phyloP scores from a whole-genome alignment of 257 asterid genomes.

The Solanum pennellii region DNA sequence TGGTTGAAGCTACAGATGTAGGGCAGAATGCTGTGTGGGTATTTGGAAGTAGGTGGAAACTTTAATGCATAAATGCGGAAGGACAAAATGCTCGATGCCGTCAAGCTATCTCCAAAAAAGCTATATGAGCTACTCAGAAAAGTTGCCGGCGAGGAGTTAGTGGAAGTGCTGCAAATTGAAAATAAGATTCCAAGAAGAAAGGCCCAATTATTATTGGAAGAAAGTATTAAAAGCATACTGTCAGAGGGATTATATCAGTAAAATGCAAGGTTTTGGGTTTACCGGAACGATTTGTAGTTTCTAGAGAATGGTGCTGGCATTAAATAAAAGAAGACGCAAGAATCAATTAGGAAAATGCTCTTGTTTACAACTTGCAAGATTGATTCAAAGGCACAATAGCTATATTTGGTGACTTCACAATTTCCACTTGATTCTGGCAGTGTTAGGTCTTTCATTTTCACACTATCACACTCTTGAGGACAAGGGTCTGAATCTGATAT shows the following conservation, averaged over 20 bases:
- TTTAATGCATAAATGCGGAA: neutral
- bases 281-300: conserved; percentile 36
- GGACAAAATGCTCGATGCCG: neutral
- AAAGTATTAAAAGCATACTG: conserved; percentile 55
- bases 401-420: neutral
- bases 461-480: neutral
- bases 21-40: neutral
- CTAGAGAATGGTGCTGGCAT: conserved; percentile 45
- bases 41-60: neutral
- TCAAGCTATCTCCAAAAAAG: neutral
- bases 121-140: conserved; percentile 41
- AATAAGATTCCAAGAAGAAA: conserved; percentile 77
- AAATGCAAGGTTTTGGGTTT: conserved; percentile 28
- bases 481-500: neutral
- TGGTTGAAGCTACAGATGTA: neutral
- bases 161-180: conserved; percentile 71
- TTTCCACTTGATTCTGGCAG: neutral
- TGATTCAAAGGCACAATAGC: neutral
- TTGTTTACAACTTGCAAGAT: neutral
- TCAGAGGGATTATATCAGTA: conserved; percentile 74
- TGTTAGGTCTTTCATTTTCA: neutral
- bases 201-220: conserved; percentile 57
- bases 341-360: neutral
- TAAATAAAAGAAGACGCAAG: neutral
- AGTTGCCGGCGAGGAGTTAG: conserved; percentile 78